A percentile compares a stretch with the other conserved stretches of the same genome.
phyloP scores from a whole-genome alignment of 2,329 filamentous ascomycete genomes.

The Aspergillus quadrilineatus region DNA sequence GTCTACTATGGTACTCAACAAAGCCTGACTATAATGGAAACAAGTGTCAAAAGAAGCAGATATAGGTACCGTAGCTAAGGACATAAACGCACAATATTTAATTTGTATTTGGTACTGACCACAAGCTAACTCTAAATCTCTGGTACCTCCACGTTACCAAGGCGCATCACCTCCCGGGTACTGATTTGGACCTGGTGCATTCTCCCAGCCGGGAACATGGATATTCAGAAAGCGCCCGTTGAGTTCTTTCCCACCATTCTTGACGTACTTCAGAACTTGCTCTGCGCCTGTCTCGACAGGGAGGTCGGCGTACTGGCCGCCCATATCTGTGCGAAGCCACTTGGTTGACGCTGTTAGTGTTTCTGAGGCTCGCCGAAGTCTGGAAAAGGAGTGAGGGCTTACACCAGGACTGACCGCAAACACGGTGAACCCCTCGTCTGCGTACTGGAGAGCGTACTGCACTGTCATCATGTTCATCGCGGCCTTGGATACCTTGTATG shows the following conservation, averaged over 20 bases:
- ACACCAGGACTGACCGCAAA: conserved; percentile 47
- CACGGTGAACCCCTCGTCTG: conserved; percentile 43
- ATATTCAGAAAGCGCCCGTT: conserved; percentile 53
- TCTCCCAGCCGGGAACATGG: conserved; percentile 39
- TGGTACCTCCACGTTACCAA: conserved; percentile 24
- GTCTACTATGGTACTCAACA: too few species aligned
- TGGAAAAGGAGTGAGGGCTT: conserved; percentile 19
- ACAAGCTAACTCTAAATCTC: too few species aligned
- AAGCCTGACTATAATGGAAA: too few species aligned
- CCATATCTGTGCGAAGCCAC: conserved; percentile 51
- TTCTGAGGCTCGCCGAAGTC: not conserved
- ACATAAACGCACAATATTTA: too few species aligned
- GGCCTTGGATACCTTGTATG: conserved; percentile 50
- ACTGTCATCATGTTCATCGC: conserved; percentile 51
- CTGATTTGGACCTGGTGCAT: conserved; percentile 34
- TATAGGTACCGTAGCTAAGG: too few species aligned
- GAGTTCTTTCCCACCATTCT: conserved; percentile 37
- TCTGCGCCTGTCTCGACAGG: conserved; percentile 40
- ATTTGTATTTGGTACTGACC: too few species aligned
- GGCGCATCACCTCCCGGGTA: conserved; percentile 39
- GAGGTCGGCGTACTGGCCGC: conserved; percentile 43
- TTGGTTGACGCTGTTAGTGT: conserved; percentile 14
- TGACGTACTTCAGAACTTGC: conserved; percentile 47
- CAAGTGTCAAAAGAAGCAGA: too few species aligned
- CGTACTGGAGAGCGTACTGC: conserved; percentile 28